These are phyloP conservation scores for Nigrospora sphaerica DNA, from an alignment of 2,329 filamentous ascomycete genomes.

Conservation along the genomic window DNA sequence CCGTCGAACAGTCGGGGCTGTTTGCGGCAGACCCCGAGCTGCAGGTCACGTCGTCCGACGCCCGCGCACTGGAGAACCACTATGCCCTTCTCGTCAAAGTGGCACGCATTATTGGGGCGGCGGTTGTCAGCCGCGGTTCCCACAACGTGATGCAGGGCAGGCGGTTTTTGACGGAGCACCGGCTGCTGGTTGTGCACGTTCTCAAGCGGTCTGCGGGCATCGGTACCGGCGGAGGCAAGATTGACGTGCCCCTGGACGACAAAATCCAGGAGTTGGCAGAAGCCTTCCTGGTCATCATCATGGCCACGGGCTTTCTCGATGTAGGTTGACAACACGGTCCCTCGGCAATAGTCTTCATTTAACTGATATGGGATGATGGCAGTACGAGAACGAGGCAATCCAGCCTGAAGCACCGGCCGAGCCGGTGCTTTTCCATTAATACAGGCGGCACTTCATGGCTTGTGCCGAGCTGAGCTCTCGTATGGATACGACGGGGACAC, in stretches of 20 bases:
- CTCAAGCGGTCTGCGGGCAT: constrained; percentile 86
- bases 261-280: constrained; percentile 74
- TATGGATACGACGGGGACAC: no score
- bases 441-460: no score
- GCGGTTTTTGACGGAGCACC: constrained; percentile 74
- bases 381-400: no score
- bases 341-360: no score
- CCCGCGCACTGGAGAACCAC: constrained; percentile 68
- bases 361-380: no score
- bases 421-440: no score
- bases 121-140: constrained; percentile 72
- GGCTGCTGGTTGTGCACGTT: constrained; percentile 77
- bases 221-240: constrained; percentile 38
- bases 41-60: constrained; percentile 67
- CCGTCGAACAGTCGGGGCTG: constrained; percentile 73
- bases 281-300: constrained; percentile 75
- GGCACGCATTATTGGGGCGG: constrained; percentile 73
- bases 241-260: constrained; percentile 40
- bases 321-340: neutral
- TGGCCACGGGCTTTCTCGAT: constrained; percentile 63
- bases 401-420: no score
- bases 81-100: constrained; percentile 78
- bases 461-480: no score
- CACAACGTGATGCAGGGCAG: constrained; percentile 78
- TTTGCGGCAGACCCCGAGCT: constrained; percentile 91